These are phyloP conservation scores for Oldenlandia corymbosa DNA, from an alignment of 257 asterid species.

Conservation along the genomic window DNA sequence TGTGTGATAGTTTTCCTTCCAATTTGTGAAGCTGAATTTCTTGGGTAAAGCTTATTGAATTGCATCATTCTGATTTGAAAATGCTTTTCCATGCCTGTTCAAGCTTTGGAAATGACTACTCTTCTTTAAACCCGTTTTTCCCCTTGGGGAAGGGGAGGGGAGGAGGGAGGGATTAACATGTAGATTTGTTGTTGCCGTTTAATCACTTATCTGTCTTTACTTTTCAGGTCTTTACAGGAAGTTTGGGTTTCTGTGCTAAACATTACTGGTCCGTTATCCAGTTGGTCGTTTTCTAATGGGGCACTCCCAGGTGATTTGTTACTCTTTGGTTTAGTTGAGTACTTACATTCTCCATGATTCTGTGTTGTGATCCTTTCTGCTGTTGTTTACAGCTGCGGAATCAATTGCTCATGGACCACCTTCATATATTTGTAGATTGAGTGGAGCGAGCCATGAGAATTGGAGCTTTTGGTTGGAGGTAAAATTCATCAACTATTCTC, in stretches of 20 bases:
- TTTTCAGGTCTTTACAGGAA: constrained; percentile 72
- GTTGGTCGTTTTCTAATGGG: constrained; percentile 84
- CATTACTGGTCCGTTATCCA: constrained; percentile 87
- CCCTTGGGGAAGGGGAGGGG: background rate
- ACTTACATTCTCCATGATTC: constrained; percentile 3
- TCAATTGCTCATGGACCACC: constrained; percentile 58
- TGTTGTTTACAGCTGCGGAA: constrained; percentile 53
- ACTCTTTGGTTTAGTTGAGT: constrained; percentile 9
- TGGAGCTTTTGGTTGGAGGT: constrained; percentile 99
- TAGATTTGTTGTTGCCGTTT: background rate
- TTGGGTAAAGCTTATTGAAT: background rate
- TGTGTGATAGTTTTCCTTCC: background rate
- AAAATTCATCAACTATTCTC: constrained; percentile 7
- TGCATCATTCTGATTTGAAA: background rate
- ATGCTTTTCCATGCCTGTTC: no score
- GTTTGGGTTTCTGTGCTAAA: constrained; percentile 91
- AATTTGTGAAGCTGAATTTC: background rate
- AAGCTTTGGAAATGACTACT: no score
- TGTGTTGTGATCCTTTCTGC: constrained; percentile 23
- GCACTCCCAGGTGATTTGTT: constrained; percentile 61
- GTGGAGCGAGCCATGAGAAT: constrained; percentile 67
- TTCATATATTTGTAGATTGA: constrained; percentile 70
- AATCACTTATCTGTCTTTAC: constrained; percentile 9
- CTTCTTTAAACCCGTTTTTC: no score
- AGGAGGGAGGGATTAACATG: background rate